Conservation (phyloP, 225 moss, liverwort and hornwort species). For the Marchantia paleacea region DNA sequence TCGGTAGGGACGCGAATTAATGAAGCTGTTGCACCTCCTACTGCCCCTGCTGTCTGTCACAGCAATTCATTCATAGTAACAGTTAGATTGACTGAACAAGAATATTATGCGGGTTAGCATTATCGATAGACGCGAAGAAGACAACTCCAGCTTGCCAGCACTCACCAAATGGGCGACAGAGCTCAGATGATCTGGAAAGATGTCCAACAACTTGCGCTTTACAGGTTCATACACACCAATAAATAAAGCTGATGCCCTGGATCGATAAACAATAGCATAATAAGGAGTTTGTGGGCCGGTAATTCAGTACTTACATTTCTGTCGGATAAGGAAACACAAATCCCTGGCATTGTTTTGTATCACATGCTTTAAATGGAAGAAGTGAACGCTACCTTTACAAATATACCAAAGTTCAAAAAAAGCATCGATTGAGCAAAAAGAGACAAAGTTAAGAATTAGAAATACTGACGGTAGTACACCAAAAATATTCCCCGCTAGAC, state of each 20-base stretch:
- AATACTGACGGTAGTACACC: conserved; percentile 53
- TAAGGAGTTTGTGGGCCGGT: background rate
- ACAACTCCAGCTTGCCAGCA: background rate
- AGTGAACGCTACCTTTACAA: background rate
- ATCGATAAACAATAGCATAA: conserved; percentile 4
- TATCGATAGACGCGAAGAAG: too few relatives aligned
- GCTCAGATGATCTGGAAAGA: conserved; percentile 84
- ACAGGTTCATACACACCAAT: conserved; percentile 93
- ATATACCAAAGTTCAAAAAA: background rate
- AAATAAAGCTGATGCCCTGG: conserved; percentile 89
- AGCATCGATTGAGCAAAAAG: background rate
- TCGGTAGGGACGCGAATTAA: conserved; percentile 95
- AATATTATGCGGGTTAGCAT: background rate
- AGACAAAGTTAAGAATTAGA: background rate
- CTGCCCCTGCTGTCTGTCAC: conserved; percentile 67
- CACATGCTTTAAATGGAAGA: background rate
- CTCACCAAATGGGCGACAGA: conserved; percentile 87
- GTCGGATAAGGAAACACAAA: too few relatives aligned
- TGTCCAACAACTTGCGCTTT: conserved; percentile 74
- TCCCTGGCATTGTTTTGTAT: background rate
- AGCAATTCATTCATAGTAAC: background rate
- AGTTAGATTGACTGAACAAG: background rate
- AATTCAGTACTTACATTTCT: background rate
- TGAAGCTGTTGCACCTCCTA: conserved; percentile 84
- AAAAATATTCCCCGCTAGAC: conserved; percentile 87